phyloP scores from a whole-genome alignment of 176 grass and related monocot species.

The Microstegium vimineum region DNA sequence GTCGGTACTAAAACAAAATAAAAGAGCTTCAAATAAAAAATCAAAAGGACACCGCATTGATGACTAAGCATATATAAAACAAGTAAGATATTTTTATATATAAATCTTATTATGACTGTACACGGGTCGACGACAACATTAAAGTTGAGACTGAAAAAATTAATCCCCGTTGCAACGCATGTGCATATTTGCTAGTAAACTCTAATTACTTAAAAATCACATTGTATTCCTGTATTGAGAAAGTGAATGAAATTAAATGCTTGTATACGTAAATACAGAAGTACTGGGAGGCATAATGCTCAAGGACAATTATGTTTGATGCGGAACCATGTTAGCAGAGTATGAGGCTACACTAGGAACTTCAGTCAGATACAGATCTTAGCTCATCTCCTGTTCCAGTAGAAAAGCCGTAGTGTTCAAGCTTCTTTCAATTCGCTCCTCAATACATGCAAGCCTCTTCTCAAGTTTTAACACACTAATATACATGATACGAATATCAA shows the following conservation, averaged over 20 bases:
- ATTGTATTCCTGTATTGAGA: conserved; percentile 1
- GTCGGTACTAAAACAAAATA: too few species aligned
- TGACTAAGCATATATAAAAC: too few species aligned
- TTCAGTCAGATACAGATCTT: conserved; percentile 4
- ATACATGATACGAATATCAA: conserved; percentile 73
- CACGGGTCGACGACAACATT: too few species aligned
- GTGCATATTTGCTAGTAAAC: too few species aligned
- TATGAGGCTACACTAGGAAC: not conserved
- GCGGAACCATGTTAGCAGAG: too few species aligned
- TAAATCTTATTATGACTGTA: too few species aligned
- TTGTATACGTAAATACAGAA: not conserved
- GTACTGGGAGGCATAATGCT: not conserved
- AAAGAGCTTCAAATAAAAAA: too few species aligned
- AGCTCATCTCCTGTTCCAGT: not conserved
- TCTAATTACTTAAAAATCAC: not conserved
- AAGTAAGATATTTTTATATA: too few species aligned
- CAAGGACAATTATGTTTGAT: not conserved
- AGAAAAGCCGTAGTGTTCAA: conserved; percentile 24
- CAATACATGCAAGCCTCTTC: conserved; percentile 68
- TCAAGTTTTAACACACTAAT: conserved; percentile 59
- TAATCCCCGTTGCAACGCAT: too few species aligned
- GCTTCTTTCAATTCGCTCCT: conserved; percentile 42
- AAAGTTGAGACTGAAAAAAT: too few species aligned
- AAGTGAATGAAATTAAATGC: not conserved
- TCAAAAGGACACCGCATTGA: too few species aligned